A percentile compares a stretch with the other conserved stretches of the same genome.
Evolutionary conservation across 1,284 basidiomycete genomes (phyloP).

Genomic region (Sporisorium reilianum): DNA sequence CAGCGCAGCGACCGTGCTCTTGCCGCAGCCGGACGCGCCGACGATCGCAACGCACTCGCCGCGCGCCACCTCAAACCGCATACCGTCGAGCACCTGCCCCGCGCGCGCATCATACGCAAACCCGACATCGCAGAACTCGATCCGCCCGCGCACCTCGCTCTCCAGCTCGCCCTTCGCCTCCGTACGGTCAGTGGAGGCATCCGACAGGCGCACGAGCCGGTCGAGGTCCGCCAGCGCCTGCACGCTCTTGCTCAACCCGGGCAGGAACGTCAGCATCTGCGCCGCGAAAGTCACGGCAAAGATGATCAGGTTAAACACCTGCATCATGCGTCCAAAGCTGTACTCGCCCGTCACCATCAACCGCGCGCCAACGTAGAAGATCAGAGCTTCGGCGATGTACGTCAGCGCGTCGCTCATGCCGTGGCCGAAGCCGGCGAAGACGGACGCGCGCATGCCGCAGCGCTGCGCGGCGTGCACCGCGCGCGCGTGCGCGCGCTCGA

Average conservation of each 20-base stretch:
- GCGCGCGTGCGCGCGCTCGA: conserved; percentile 77
- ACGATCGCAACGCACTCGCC: conserved; percentile 67
- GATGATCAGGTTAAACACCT: conserved; percentile 89
- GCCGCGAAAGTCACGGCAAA: conserved; percentile 92
- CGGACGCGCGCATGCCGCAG: conserved; percentile 81
- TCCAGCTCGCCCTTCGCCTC: conserved; percentile 20
- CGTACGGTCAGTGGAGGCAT: background rate
- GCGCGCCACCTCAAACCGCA: conserved; percentile 33
- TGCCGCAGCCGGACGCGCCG: conserved; percentile 64
- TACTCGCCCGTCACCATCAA: conserved; percentile 85
- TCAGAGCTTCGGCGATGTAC: conserved; percentile 79
- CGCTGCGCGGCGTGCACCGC: conserved; percentile 76
- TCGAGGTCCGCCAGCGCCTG: conserved; percentile 82
- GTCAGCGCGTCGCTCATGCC: conserved; percentile 85
- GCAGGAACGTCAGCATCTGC: conserved; percentile 82
- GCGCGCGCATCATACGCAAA: conserved; percentile 54
- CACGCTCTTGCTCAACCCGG: conserved; percentile 55
- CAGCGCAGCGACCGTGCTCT: conserved; percentile 61
- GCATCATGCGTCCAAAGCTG: conserved; percentile 86
- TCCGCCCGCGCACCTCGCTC: conserved; percentile 25
- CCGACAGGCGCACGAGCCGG: conserved; percentile 73
- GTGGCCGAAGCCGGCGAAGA: conserved; percentile 84
- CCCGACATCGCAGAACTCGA: conserved; percentile 55
- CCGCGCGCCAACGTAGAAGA: conserved; percentile 89
- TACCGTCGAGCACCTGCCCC: conserved; percentile 35